Evolutionary conservation across 768 basidiomycete genomes (phyloP).

Genomic region (Collybia nuda): DNA sequence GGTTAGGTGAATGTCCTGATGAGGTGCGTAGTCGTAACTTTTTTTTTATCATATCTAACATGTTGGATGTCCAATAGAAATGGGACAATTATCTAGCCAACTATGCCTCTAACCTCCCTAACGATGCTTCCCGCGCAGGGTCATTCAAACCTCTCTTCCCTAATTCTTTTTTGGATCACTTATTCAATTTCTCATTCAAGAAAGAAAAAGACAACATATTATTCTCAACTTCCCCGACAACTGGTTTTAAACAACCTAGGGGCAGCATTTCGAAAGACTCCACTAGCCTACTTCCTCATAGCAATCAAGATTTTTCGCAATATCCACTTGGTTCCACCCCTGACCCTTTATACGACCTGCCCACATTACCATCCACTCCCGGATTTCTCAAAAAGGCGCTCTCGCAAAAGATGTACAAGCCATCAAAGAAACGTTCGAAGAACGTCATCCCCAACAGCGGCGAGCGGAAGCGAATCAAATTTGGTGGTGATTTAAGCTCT

Average conservation of each 20-base stretch:
- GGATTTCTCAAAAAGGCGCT: conserved; percentile 26
- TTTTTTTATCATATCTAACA: not conserved
- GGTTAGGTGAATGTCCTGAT: conserved; percentile 68
- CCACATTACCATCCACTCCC: conserved; percentile 6
- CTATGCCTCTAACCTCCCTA: conserved; percentile 55
- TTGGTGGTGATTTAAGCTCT: conserved; percentile 26
- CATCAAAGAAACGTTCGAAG: conserved; percentile 3
- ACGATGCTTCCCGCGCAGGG: conserved; percentile 53
- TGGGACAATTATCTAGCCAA: conserved; percentile 69
- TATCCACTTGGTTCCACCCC: not conserved
- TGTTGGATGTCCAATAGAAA: conserved; percentile 37
- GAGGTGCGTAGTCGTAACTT: conserved; percentile 39
- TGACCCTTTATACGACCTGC: conserved; percentile 2
- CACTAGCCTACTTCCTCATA: conserved; percentile 2
- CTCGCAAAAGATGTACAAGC: conserved; percentile 12
- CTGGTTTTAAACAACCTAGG: conserved; percentile 6
- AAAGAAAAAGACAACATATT: conserved; percentile 22
- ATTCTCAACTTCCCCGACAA: conserved; percentile 19
- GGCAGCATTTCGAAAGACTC: conserved; percentile 14
- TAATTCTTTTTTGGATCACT: conserved; percentile 51
- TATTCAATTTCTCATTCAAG: conserved; percentile 28
- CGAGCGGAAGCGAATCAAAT: conserved; percentile 31
- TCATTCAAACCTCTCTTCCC: conserved; percentile 47
- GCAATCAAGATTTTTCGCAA: conserved; percentile 4
- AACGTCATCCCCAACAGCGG: conserved; percentile 2